Conservation (phyloP, 2,329 filamentous ascomycete genomes). For the Davidsoniella virescens region DNA sequence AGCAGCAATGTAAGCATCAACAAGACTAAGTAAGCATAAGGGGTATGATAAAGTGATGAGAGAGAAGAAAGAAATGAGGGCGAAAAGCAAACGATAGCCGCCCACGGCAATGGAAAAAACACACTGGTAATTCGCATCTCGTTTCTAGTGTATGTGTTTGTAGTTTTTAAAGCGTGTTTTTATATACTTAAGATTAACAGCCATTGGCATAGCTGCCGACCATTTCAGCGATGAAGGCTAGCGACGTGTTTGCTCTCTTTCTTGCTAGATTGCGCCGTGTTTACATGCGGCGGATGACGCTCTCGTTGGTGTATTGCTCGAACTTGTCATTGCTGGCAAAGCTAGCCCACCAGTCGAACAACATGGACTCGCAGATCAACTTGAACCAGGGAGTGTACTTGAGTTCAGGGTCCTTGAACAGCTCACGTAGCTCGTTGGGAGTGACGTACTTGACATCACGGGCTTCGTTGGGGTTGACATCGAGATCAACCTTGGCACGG, state of each 20-base stretch:
- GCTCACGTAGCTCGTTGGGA: constrained; percentile 62
- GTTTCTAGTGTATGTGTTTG: no score
- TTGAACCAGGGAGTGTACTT: constrained; percentile 99
- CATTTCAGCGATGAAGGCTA: no score
- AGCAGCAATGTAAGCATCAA: no score
- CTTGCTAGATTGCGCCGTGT: no score
- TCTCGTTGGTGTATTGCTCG: constrained; percentile 74
- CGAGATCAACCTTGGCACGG: constrained; percentile 74
- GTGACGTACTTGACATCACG: constrained; percentile 72
- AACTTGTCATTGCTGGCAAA: constrained; percentile 51
- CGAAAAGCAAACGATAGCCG: neutral
- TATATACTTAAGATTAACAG: no score
- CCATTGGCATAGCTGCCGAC: no score
- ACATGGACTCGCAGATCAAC: constrained; percentile 92
- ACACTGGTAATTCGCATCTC: neutral
- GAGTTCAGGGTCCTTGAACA: constrained; percentile 66
- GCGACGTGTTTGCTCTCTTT: no score
- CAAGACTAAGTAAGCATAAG: neutral
- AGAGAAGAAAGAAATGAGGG: neutral
- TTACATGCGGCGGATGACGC: constrained; percentile 53
- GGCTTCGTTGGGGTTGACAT: constrained; percentile 77
- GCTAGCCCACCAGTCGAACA: constrained; percentile 94
- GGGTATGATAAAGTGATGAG: neutral
- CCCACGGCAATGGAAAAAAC: neutral
- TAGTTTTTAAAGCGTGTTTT: no score